Base-by-base conservation (phyloP, 164 flowering plant species). In the Saururus chinensis region DNA sequence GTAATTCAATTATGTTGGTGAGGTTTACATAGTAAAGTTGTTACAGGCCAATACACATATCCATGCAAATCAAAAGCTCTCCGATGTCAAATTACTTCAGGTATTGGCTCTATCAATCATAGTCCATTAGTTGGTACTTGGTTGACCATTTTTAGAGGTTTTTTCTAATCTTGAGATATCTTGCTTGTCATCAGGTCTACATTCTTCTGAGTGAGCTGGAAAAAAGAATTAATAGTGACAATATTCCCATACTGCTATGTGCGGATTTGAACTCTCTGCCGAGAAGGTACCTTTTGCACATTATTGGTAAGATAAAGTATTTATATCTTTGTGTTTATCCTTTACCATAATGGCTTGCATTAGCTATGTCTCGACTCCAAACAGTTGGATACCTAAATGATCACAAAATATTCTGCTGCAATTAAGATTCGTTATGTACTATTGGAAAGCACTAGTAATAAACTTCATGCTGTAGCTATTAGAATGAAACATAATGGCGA, bases 251-350 rank as follows among this genome's bases (percentile, higher is more conserved):
- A n/a, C 21, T 81, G 48, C 40, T 79, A 9, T 81, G 85, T 66
- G 80, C 76, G 63, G 85, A 81, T 71, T 63, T 81, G 42, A 81
- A 79, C 75, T 77, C 77, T 60, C 66, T 54, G 57, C 85, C 82
- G 20, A 55, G 59, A 68, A 79, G 85, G 85, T 81, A 25, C 65
- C 68, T 45, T 12, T 12, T 45, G 49, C 17, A 17, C 16, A 45
- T 45, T 45, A 45, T 45, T 45, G 49, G 49, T 45, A 7, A 12
- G 17, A 10, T 45, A 12, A 45, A 30, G 6, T 2, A 30, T 30
- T 30, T 30, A n/a, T n/a, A n/a, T 30, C 2, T 30, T 30, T 30
- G 37, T 6, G 6, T 2, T 30, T 30, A 30, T 30, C 37, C 2
- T 30, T 2, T 30, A 2, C 37, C 37, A 2, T 2, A 30, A 2